These are phyloP conservation scores for Suhomyces atakaporum DNA, from an alignment of 1,139 yeast genomes.

Conservation along the genomic window DNA sequence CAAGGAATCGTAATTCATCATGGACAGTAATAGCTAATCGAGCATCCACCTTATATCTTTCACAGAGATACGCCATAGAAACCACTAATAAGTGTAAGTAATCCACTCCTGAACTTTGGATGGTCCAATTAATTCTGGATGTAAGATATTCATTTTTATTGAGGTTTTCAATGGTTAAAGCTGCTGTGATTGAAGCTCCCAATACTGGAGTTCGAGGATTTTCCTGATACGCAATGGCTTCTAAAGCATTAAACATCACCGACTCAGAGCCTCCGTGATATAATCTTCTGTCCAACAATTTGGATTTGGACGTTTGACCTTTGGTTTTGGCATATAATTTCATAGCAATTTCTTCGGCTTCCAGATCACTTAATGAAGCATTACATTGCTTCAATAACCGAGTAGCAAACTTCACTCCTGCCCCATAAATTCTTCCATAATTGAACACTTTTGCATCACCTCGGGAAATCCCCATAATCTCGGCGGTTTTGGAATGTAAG, in stretches of 20 bases:
- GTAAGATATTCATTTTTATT: slow-evolving; percentile 72
- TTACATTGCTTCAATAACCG: slow-evolving; percentile 81
- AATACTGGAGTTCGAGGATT: slow-evolving; percentile 87
- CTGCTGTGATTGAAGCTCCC: slow-evolving; percentile 92
- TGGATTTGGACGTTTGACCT: slow-evolving; percentile 52
- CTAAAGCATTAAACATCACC: slow-evolving; percentile 84
- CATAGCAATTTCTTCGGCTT: slow-evolving; percentile 69
- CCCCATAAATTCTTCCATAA: slow-evolving; percentile 97
- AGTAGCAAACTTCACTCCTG: slow-evolving; percentile 89
- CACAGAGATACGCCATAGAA: slow-evolving; percentile 82
- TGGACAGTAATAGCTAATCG: slow-evolving; percentile 87
- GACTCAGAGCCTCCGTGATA: slow-evolving; percentile 97
- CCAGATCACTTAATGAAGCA: slow-evolving; percentile 62
- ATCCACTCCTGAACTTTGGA: slow-evolving; percentile 97
- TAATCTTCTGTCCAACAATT: slow-evolving; percentile 34
- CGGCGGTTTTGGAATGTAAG: slow-evolving; percentile 91
- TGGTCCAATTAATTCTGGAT: slow-evolving; percentile 95
- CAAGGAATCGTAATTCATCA: slow-evolving; percentile 88
- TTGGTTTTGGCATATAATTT: slow-evolving; percentile 79
- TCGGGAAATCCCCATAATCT: slow-evolving; percentile 83
- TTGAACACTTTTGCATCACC: slow-evolving; percentile 94
- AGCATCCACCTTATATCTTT: slow-evolving; percentile 69
- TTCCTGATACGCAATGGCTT: slow-evolving; percentile 82
- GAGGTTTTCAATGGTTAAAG: slow-evolving; percentile 68
- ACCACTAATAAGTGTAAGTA: slow-evolving; percentile 82